Conservation (phyloP, 768 basidiomycete species). For the Pleurotus giganteus region DNA sequence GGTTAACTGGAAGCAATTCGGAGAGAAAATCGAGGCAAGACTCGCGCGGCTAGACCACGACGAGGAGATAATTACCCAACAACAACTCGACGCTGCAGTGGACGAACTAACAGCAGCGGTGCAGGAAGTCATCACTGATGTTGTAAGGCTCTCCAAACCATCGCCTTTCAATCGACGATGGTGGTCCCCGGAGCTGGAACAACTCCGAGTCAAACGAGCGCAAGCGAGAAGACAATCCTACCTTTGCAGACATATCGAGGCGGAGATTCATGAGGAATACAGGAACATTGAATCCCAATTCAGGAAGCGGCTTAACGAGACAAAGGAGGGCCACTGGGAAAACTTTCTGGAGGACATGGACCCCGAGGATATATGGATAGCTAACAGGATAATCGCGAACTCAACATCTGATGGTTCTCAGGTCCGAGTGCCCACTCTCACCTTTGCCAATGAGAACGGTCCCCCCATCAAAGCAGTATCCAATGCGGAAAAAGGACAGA, state of each 20-base stretch:
- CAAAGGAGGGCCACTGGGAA: not conserved
- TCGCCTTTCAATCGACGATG: not conserved
- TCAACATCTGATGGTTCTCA: constrained; percentile 9
- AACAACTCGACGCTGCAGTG: not conserved
- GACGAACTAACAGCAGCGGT: not conserved
- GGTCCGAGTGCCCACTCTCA: constrained; percentile 15
- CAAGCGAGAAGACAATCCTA: not conserved
- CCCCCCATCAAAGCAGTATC: not conserved
- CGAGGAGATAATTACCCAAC: too few relatives aligned
- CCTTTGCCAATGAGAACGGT: not conserved
- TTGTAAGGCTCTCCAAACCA: not conserved
- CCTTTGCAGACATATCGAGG: not conserved
- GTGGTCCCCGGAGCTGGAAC: not conserved
- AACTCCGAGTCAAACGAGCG: not conserved
- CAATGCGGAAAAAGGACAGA: constrained; percentile 12
- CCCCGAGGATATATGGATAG: constrained; percentile 16
- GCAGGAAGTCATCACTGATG: not conserved
- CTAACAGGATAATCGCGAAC: constrained; percentile 9
- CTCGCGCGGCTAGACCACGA: too few relatives aligned
- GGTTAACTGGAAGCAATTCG: constrained; percentile 30
- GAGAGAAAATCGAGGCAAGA: constrained; percentile 13
- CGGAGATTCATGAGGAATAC: not conserved
- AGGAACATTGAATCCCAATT: not conserved
- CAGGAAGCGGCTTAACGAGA: not conserved
- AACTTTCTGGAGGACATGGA: not conserved